Evolutionary conservation across 2,329 filamentous ascomycete genomes (phyloP), one percentile per base, ranked within the genome.

Genomic region (Verticillium nonalfalfae): DNA sequence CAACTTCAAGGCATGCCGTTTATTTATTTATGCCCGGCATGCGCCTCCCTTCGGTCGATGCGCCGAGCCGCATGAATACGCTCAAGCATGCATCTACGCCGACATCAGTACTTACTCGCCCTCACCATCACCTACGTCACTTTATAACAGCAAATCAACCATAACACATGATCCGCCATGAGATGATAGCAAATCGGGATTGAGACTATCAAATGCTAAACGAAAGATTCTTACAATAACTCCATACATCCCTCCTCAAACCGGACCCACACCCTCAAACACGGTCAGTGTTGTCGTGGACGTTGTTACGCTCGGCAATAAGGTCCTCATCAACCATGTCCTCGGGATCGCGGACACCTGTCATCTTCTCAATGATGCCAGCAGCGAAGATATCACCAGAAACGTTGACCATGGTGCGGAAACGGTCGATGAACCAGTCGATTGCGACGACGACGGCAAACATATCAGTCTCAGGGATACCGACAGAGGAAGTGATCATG

Each of bases 401-500:
- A 54, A 84, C 80, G 63, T 84, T 84, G 60, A 78, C 67, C 3
- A 77, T 75, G 0, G 81, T 84, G 14, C 81, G 74, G 75, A 84
- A 84, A 34, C 81, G 78, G 69, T 84, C 81, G n/a, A 83, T 72
- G 68, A 84, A 78, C 81, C 80, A 84, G 64, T 83, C 81, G 55
- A 83, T 82, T 31, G 80, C 80, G 2, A 82, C 76, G 14, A 83
- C 78, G 50, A 83, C 79, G 26, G 77, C 80, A 64, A 79, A 82
- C 79, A 82, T 81, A 18, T 73, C 76, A 0, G 78, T 81, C 38
- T 81, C 68, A 1, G 74, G 73, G 1, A 83, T 74, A 14, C 76
- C 73, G 59, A 82, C 73, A 7, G 73, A 73, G 26, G 73, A 70
- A 10, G 79, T 76, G 64, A 83, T 83, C 79, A 84, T 82, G 65